Evolutionary conservation across 371 early-diverging fungal genomes (phyloP).

Genomic region (Fennellomyces sp.): DNA sequence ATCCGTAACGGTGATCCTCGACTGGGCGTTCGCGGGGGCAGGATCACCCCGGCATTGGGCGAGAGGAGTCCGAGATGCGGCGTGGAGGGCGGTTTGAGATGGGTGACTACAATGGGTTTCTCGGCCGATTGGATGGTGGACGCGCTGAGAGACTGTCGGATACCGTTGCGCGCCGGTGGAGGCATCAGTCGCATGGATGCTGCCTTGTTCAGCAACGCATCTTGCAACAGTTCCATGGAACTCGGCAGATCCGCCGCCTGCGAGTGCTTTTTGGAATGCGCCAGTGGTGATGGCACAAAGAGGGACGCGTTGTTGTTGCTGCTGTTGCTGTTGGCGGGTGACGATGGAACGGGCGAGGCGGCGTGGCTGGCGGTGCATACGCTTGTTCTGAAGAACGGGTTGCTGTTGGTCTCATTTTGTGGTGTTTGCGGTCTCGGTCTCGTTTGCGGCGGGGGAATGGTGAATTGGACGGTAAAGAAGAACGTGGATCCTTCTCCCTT

Average conservation of each 20-base stretch:
- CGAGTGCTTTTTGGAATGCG: constrained; percentile 30
- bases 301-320: neutral
- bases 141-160: neutral
- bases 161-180: constrained; percentile 30
- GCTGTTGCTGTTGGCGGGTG: constrained; percentile 7
- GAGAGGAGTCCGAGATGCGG: constrained; percentile 12
- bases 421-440: constrained; percentile 61
- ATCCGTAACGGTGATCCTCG: constrained; percentile 31
- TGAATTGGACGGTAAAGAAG: constrained; percentile 61
- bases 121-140: neutral
- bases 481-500: constrained; percentile 67
- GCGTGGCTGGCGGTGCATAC: constrained; percentile 20
- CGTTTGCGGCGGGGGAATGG: constrained; percentile 49
- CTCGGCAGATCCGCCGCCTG: constrained; percentile 25
- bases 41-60: constrained; percentile 19
- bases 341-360: constrained; percentile 2
- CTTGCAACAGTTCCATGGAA: constrained; percentile 27
- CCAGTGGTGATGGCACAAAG: constrained; percentile 26
- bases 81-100: neutral
- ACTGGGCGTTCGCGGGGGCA: constrained; percentile 43
- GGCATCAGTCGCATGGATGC: constrained; percentile 44
- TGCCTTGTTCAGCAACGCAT: constrained; percentile 40
- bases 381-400: constrained; percentile 51
- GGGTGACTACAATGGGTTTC: neutral
- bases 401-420: constrained; percentile 40